phyloP scores from a whole-genome alignment of 441 rosid species.

The Brassica hybrid region DNA sequence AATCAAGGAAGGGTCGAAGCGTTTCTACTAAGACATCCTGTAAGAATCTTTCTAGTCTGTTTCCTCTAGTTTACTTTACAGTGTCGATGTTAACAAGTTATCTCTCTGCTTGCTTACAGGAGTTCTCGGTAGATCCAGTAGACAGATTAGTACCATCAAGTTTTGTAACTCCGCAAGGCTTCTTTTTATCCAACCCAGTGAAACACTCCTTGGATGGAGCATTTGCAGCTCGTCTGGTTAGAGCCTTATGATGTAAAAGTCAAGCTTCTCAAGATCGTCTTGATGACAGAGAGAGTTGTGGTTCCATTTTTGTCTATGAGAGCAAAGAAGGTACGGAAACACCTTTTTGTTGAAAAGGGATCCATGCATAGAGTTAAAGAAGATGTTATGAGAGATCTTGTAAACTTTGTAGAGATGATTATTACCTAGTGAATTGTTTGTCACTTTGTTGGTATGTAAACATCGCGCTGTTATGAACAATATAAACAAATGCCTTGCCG shows the following conservation, averaged over 20 bases:
- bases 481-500: background rate
- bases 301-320: background rate
- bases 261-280: background rate
- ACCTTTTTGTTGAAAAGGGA: background rate
- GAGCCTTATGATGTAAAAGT: constrained; percentile 43
- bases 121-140: constrained; percentile 71
- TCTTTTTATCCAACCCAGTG: constrained; percentile 51
- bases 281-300: constrained; percentile 4
- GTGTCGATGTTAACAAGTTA: constrained; percentile 10
- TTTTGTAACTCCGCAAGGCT: constrained; percentile 45
- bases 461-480: background rate
- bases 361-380: constrained; percentile 14
- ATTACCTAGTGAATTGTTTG: background rate
- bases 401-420: constrained; percentile 16
- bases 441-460: constrained; percentile 19
- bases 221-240: constrained; percentile 83
- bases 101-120: constrained; percentile 48
- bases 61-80: background rate
- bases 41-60: constrained; percentile 45
- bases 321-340: background rate
- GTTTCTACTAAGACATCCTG: constrained; percentile 81
- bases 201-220: constrained; percentile 84
- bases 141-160: constrained; percentile 51
- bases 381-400: background rate
- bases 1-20: constrained; percentile 82